phyloP scores from a whole-genome alignment of 1,284 basidiomycete species.

The Ustilago xerochloae region DNA sequence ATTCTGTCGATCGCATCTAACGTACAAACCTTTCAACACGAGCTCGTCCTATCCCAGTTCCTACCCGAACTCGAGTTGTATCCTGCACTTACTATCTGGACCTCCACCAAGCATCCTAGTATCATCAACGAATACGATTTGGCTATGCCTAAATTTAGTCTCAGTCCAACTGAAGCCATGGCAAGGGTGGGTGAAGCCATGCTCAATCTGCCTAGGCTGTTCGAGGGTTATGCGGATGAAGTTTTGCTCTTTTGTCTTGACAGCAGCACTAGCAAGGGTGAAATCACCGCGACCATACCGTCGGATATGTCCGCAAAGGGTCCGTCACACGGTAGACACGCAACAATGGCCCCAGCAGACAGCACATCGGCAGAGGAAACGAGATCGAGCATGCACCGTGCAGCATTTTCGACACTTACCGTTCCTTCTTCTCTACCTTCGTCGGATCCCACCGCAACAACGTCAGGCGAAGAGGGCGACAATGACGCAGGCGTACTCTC shows the following conservation, averaged over 20 bases:
- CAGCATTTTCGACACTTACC: conserved; percentile 32
- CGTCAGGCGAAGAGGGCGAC: conserved; percentile 50
- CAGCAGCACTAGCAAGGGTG: conserved; percentile 2
- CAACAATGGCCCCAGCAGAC: conserved; percentile 9
- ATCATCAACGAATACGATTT: conserved; percentile 73
- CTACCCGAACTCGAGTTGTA: conserved; percentile 80
- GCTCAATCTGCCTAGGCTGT: conserved; percentile 88
- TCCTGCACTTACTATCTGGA: conserved; percentile 78
- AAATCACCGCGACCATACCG: conserved; percentile 71
- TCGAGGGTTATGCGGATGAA: conserved; percentile 93
- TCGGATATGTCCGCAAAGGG: background rate
- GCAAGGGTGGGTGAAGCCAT: conserved; percentile 90
- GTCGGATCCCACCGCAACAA: conserved; percentile 28
- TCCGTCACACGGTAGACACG: conserved; percentile 7
- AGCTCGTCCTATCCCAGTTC: conserved; percentile 86
- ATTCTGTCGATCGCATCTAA: conserved; percentile 78
- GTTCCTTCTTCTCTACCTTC: conserved; percentile 69
- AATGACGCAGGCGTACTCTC: conserved; percentile 73
- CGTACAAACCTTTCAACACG: conserved; percentile 81
- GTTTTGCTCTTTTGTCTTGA: conserved; percentile 77
- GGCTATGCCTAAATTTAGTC: conserved; percentile 89
- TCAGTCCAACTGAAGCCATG: conserved; percentile 87
- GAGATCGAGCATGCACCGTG: conserved; percentile 40
- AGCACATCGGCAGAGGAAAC: background rate
- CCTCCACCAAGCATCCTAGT: conserved; percentile 56